phyloP scores from a whole-genome alignment of 129 eudicot species.

The Flaveria bidentis region DNA sequence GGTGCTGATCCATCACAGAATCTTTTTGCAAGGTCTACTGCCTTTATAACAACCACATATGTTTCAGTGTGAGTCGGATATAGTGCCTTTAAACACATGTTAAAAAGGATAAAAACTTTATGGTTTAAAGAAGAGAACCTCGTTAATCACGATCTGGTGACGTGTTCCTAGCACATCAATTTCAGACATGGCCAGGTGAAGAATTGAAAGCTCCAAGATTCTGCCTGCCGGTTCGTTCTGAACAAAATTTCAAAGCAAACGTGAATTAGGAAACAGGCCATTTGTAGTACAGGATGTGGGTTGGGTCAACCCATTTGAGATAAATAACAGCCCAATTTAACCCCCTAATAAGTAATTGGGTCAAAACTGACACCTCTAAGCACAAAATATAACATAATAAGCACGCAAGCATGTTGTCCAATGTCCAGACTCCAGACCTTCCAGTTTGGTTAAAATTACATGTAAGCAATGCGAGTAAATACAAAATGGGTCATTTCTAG shows the following conservation, averaged over 20 bases:
- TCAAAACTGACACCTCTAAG: background rate
- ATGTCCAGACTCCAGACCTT: conserved; percentile 48
- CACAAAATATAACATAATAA: background rate
- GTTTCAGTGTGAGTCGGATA: background rate
- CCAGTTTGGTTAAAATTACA: conserved; percentile 43
- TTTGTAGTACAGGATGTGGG: no score
- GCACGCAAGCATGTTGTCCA: conserved; percentile 15
- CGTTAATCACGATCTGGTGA: conserved; percentile 87
- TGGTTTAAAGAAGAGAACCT: conserved; percentile 53
- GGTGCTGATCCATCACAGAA: conserved; percentile 98
- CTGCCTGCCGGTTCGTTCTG: conserved; percentile 79
- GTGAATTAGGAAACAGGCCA: background rate
- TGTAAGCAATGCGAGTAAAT: background rate
- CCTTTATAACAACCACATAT: conserved; percentile 45
- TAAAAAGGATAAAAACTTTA: background rate
- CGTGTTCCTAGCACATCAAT: conserved; percentile 78
- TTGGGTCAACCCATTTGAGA: background rate
- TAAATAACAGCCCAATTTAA: background rate
- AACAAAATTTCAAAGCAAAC: conserved; percentile 4
- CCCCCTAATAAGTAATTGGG: background rate
- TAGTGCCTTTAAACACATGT: background rate
- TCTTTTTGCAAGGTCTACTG: conserved; percentile 95
- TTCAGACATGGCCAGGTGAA: conserved; percentile 93
- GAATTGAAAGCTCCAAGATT: conserved; percentile 87
- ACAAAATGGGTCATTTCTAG: background rate